A percentile compares a stretch with the other conserved stretches of the same genome.
phyloP scores from a whole-genome alignment of 2,329 filamentous ascomycete genomes.

The Venturia asperata region DNA sequence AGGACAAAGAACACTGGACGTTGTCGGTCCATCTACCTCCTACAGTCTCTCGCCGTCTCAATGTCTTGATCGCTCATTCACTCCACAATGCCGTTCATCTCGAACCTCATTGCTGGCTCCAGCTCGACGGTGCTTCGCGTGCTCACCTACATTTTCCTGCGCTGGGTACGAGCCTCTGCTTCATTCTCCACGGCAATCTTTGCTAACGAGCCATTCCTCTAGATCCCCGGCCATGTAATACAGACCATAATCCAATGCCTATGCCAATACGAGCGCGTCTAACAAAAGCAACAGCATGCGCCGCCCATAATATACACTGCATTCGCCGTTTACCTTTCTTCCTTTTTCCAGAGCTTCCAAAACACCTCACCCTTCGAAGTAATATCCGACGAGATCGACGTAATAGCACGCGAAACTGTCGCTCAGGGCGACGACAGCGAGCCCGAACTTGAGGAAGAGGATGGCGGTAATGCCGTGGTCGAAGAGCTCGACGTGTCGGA shows the following conservation, averaged over 20 bases:
- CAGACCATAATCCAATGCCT: constrained; percentile 23
- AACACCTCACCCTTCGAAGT: constrained; percentile 52
- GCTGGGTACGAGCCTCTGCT: constrained; percentile 47
- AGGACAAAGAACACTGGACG: not conserved
- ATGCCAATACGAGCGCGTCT: constrained; percentile 13
- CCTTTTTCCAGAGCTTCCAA: constrained; percentile 54
- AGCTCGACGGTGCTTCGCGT: constrained; percentile 47
- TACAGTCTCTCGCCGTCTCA: not conserved
- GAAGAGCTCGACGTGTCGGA: constrained; percentile 55
- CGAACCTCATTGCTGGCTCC: constrained; percentile 30
- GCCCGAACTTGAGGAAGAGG: constrained; percentile 29
- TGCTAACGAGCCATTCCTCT: not conserved
- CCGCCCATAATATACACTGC: constrained; percentile 50
- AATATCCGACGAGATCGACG: constrained; percentile 52
- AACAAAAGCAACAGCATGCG: constrained; percentile 28
- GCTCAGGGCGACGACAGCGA: constrained; percentile 26
- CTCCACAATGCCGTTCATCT: constrained; percentile 30
- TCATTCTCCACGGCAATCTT: no score
- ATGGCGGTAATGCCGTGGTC: constrained; percentile 25
- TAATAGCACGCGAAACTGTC: constrained; percentile 35
- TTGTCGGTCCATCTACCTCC: not conserved
- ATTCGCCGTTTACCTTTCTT: constrained; percentile 58
- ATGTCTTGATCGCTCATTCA: not conserved
- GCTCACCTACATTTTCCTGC: constrained; percentile 51
- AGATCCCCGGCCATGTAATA: constrained; percentile 21